Evolutionary conservation across 1,284 basidiomycete genomes (phyloP).

Genomic region (Gymnopus androsaceus): DNA sequence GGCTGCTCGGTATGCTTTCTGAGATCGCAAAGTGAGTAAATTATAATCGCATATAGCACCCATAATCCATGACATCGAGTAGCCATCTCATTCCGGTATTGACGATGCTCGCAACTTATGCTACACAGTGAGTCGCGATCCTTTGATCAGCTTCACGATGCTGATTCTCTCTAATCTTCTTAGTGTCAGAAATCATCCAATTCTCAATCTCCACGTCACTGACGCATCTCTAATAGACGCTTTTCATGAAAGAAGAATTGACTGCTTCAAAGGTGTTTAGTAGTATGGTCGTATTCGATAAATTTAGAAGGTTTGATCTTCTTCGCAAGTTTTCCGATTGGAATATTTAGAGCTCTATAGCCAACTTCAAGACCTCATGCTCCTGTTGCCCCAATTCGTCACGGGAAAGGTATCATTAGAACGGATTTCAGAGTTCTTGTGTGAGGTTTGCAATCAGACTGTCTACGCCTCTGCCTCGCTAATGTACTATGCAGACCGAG

Average conservation of each 20-base stretch:
- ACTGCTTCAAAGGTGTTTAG: conserved; percentile 42
- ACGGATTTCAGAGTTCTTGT: conserved; percentile 49
- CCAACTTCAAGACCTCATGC: conserved; percentile 22
- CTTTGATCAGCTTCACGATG: background rate
- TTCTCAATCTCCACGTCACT: background rate
- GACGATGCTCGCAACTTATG: conserved; percentile 70
- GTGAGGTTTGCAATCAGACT: conserved; percentile 25
- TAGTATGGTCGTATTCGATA: conserved; percentile 46
- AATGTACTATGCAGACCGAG: conserved; percentile 41
- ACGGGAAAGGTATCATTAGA: conserved; percentile 50
- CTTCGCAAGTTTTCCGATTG: conserved; percentile 39
- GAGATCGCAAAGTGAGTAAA: conserved; percentile 41
- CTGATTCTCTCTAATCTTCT: conserved; percentile 5
- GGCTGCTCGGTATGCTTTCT: conserved; percentile 43
- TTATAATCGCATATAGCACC: conserved; percentile 27
- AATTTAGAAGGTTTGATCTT: conserved; percentile 32
- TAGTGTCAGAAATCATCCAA: conserved; percentile 8
- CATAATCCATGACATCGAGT: background rate
- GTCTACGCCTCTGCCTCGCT: background rate
- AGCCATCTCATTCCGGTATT: conserved; percentile 65
- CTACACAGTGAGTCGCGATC: conserved; percentile 50
- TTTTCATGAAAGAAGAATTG: conserved; percentile 40
- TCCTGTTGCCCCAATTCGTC: background rate
- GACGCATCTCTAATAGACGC: conserved; percentile 29
- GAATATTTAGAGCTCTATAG: too few relatives aligned